A percentile compares a stretch with the other conserved stretches of the same genome.
Evolutionary conservation across 768 basidiomycete species (phyloP).

Genomic region (Termitomyces sp.): DNA sequence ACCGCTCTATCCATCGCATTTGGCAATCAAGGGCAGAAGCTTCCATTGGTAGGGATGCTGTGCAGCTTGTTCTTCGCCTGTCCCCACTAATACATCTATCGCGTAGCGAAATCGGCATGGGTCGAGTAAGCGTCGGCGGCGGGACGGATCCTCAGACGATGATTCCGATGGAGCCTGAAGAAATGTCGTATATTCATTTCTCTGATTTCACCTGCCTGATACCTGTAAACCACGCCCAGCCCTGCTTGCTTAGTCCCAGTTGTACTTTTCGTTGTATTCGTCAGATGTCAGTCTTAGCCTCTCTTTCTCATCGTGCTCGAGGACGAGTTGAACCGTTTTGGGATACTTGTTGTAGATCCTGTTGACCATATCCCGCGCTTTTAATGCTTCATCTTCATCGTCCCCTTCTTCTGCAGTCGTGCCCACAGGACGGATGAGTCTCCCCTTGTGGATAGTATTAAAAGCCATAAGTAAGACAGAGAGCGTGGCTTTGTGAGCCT

Average conservation of each 20-base stretch:
- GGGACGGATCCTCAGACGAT: slow-evolving; percentile 58
- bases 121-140: slow-evolving; percentile 58
- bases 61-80: slow-evolving; percentile 13
- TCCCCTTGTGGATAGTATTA: slow-evolving; percentile 44
- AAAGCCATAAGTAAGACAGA: slow-evolving; percentile 40
- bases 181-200: background rate
- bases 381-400: slow-evolving; percentile 18
- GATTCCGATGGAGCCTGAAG: slow-evolving; percentile 52
- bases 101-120: slow-evolving; percentile 77
- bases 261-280: slow-evolving; percentile 26
- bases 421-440: slow-evolving; percentile 35
- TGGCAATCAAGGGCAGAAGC: slow-evolving; percentile 85
- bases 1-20: slow-evolving; percentile 85
- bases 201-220: slow-evolving; percentile 3
- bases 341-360: slow-evolving; percentile 49
- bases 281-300: slow-evolving; percentile 19
- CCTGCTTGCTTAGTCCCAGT: slow-evolving; percentile 11
- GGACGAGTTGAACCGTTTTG: slow-evolving; percentile 27
- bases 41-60: slow-evolving; percentile 61
- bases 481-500: slow-evolving; percentile 49
- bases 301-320: slow-evolving; percentile 26
- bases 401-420: slow-evolving; percentile 16
- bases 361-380: slow-evolving; percentile 35
- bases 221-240: background rate
- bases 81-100: slow-evolving; percentile 13